Conservation (phyloP, 2,329 filamentous ascomycete species). For the Fusarium sp. region DNA sequence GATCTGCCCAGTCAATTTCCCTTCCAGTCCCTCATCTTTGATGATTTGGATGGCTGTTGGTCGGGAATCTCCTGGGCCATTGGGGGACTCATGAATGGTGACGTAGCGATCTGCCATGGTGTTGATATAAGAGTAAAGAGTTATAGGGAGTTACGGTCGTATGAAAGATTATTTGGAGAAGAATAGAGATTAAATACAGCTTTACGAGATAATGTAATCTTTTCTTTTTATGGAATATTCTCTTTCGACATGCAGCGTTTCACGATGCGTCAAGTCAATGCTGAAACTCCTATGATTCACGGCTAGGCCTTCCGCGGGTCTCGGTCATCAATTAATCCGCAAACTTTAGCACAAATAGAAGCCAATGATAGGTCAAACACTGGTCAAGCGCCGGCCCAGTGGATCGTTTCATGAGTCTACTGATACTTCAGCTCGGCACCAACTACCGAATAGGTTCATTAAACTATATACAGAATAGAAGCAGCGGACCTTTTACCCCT, state of each 20-base stretch:
- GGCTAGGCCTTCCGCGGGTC: background rate
- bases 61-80: background rate
- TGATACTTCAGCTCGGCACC: background rate
- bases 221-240: background rate
- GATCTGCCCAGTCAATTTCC: rapidly evolving
- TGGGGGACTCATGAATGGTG: constrained; percentile 5
- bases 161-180: rapidly evolving
- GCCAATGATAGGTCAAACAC: background rate
- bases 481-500: background rate
- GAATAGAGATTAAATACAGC: background rate
- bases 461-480: background rate
- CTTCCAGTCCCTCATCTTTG: background rate
- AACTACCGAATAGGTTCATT: background rate
- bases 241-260: background rate
- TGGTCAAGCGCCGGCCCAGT: background rate
- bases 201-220: rapidly evolving
- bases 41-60: constrained; percentile 8
- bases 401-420: background rate
- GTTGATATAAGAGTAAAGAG: no score
- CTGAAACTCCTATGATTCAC: constrained; percentile 2
- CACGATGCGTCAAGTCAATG: background rate
- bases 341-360: background rate
- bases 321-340: background rate
- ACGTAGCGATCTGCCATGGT: constrained; percentile 17
- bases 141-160: rapidly evolving